phyloP scores from a whole-genome alignment of 495 filamentous ascomycete species.

The Jackrogersella minutella region DNA sequence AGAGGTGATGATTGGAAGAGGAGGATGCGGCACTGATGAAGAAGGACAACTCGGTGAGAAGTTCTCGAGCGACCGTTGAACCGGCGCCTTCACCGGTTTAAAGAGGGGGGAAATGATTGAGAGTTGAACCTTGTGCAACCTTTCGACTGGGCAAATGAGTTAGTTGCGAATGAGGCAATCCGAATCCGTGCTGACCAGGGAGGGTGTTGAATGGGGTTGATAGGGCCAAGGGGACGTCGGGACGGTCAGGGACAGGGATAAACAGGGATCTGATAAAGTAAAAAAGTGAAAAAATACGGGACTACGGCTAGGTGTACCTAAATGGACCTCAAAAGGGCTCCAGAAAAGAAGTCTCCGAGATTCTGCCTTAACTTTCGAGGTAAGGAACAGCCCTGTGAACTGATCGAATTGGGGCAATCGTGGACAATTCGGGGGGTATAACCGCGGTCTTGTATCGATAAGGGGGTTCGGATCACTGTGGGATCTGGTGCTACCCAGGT shows the following conservation, averaged over 20 bases:
- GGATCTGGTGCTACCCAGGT: constrained; percentile 40
- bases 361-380: constrained; percentile 19
- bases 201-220: constrained; percentile 10
- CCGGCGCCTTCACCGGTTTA: constrained; percentile 48
- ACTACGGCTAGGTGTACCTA: not conserved
- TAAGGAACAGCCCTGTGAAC: constrained; percentile 6
- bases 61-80: constrained; percentile 41
- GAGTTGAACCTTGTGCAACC: constrained; percentile 35
- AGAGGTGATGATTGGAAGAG: constrained; percentile 46
- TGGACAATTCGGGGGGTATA: not conserved
- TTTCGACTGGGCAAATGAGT: constrained; percentile 17
- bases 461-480: constrained; percentile 27
- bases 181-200: constrained; percentile 37
- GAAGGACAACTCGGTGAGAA: constrained; percentile 48
- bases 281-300: no score
- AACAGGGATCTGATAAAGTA: not conserved
- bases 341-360: constrained; percentile 25
- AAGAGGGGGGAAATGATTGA: constrained; percentile 47
- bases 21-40: constrained; percentile 35
- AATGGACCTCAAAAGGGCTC: constrained; percentile 4
- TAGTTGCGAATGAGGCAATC: constrained; percentile 38
- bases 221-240: constrained; percentile 25
- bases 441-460: constrained; percentile 26
- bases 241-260: constrained; percentile 21
- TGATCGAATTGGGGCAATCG: constrained; percentile 18